Conservation (phyloP, 176 grass and related monocot species). For the Oryza officinalis region DNA sequence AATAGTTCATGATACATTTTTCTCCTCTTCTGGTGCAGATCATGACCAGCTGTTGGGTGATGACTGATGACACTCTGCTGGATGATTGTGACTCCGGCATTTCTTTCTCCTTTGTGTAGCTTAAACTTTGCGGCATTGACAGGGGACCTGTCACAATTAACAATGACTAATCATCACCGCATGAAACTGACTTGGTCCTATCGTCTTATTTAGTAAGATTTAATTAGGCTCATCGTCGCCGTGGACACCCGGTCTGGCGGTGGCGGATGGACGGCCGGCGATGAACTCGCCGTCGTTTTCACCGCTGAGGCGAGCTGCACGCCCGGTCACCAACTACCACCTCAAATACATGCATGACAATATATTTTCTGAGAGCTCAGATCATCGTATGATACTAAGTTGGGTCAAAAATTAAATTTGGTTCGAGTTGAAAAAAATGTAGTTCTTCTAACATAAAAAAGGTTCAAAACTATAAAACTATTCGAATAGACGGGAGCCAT, state of each 20-base stretch:
- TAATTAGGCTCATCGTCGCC: not conserved
- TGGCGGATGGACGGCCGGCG: slow-evolving; percentile 19
- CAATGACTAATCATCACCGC: slow-evolving; percentile 44
- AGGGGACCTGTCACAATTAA: slow-evolving; percentile 26
- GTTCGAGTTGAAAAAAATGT: not conserved
- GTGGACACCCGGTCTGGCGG: not conserved
- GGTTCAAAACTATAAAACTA: too few relatives aligned
- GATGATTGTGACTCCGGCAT: slow-evolving; percentile 20
- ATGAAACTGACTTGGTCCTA: not conserved
- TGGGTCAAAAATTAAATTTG: not conserved
- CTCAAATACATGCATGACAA: not conserved
- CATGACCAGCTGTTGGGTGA: slow-evolving; percentile 3
- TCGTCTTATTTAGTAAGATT: slow-evolving; percentile 1
- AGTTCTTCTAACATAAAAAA: too few relatives aligned
- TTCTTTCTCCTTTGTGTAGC: not conserved
- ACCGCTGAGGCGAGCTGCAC: not conserved
- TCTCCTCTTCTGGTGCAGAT: slow-evolving; percentile 7
- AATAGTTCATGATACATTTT: not conserved
- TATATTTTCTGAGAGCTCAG: not conserved
- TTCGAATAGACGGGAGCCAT: too few relatives aligned
- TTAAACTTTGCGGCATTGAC: slow-evolving; percentile 19
- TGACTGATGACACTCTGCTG: not conserved
- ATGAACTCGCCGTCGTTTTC: slow-evolving; percentile 8
- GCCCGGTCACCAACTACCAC: slow-evolving; percentile 13
- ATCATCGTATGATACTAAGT: not conserved